These are phyloP conservation scores for Psilocybe tampanensis DNA, from an alignment of 768 basidiomycete species.

Conservation along the genomic window DNA sequence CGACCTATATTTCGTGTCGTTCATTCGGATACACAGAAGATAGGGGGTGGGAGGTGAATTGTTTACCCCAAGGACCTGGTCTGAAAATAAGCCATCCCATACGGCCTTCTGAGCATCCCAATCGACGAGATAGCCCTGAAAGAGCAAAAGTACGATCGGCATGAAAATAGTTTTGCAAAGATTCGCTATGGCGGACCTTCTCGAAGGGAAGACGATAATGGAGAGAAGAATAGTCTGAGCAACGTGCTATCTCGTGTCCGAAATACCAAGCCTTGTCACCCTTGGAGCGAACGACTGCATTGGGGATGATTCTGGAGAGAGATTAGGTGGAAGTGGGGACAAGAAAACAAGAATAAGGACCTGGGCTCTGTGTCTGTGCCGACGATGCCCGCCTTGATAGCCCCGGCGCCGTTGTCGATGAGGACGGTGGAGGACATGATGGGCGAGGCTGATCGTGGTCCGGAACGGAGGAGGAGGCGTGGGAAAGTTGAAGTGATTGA, in stretches of 20 bases:
- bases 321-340: slow-evolving; percentile 6
- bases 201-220: slow-evolving; percentile 87
- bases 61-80: slow-evolving; percentile 65
- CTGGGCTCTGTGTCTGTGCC: slow-evolving; percentile 29
- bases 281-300: slow-evolving; percentile 85
- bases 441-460: slow-evolving; percentile 9
- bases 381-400: slow-evolving; percentile 74
- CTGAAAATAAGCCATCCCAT: slow-evolving; percentile 90
- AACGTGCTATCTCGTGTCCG: slow-evolving; percentile 80
- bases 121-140: slow-evolving; percentile 87
- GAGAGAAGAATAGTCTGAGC: slow-evolving; percentile 79
- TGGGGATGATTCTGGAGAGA: slow-evolving; percentile 63
- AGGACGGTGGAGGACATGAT: slow-evolving; percentile 50
- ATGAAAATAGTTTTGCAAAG: slow-evolving; percentile 10
- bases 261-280: slow-evolving; percentile 82
- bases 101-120: slow-evolving; percentile 96
- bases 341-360: slow-evolving; percentile 22
- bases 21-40: neutral
- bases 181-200: slow-evolving; percentile 52
- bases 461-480: slow-evolving; percentile 12
- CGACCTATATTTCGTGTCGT: slow-evolving; percentile 49
- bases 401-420: slow-evolving; percentile 86
- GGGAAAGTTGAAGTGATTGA: slow-evolving; percentile 11
- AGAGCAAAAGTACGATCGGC: slow-evolving; percentile 12
- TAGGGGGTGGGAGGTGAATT: slow-evolving; percentile 2